Conservation (phyloP, 1,139 yeast genomes). For the Yamadazyma sp. region DNA sequence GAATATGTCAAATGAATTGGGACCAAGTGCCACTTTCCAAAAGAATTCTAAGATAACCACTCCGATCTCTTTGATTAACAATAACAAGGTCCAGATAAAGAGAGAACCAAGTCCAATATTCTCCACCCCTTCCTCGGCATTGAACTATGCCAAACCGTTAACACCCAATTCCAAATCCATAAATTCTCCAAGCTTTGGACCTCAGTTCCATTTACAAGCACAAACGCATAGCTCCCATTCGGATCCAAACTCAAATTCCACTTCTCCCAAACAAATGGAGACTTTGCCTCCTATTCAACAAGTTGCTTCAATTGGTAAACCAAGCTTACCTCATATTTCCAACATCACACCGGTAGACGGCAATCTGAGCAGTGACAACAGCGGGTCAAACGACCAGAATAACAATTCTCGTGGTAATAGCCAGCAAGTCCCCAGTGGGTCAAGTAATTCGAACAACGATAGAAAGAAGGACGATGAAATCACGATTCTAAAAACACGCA, state of each 20-base stretch:
- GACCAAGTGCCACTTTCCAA: slow-evolving; percentile 47
- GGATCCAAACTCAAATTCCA: slow-evolving; percentile 19
- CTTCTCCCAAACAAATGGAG: slow-evolving; percentile 14
- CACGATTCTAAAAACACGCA: slow-evolving; percentile 65
- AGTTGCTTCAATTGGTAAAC: slow-evolving; percentile 19
- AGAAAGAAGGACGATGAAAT: slow-evolving; percentile 35
- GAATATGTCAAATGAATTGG: slow-evolving; percentile 48
- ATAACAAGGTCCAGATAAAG: slow-evolving; percentile 15
- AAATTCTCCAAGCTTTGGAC: slow-evolving; percentile 46
- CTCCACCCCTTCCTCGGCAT: slow-evolving; percentile 39
- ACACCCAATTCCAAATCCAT: slow-evolving; percentile 20
- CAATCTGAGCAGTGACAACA: neutral
- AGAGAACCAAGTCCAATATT: slow-evolving; percentile 22
- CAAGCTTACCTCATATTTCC: slow-evolving; percentile 29
- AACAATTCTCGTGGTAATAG: slow-evolving; percentile 1
- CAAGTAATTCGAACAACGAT: neutral
- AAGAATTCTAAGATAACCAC: slow-evolving; percentile 13
- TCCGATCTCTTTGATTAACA: slow-evolving; percentile 30
- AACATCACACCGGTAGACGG: slow-evolving; percentile 12
- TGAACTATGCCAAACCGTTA: slow-evolving; percentile 20
- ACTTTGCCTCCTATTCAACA: slow-evolving; percentile 41
- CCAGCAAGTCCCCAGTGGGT: neutral
- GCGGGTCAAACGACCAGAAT: slow-evolving; percentile 1
- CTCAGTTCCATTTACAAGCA: slow-evolving; percentile 33
- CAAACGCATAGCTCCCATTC: slow-evolving; percentile 8